Percentiles rank a stretch among this genome's conserved stretches.
Evolutionary conservation across 495 filamentous ascomycete genomes (phyloP).

Genomic region (Talaromyces nanjingensis): DNA sequence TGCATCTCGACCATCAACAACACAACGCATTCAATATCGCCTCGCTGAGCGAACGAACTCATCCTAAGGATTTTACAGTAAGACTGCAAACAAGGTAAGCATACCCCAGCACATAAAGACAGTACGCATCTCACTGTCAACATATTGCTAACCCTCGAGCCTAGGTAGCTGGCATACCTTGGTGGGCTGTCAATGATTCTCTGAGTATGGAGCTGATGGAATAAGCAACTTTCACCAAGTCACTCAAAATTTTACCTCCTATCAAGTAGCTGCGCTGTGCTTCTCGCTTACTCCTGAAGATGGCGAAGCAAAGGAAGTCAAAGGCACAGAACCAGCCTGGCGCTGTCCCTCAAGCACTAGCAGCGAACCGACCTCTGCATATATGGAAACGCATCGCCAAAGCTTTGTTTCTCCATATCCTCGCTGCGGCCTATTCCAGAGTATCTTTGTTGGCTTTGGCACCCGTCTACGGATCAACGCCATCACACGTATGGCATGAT

Average conservation of each 20-base stretch:
- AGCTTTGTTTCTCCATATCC: slow-evolving; percentile 46
- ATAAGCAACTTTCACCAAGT: too few species aligned
- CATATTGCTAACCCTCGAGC: neutral
- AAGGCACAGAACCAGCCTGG: neutral
- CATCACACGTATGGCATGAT: slow-evolving; percentile 63
- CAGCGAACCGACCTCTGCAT: neutral
- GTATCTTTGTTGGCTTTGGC: slow-evolving; percentile 69
- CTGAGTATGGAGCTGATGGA: too few species aligned
- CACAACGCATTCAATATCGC: neutral
- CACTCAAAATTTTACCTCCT: too few species aligned
- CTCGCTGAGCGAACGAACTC: neutral
- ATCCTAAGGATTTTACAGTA: too few species aligned
- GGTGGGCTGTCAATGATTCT: neutral
- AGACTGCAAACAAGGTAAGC: neutral
- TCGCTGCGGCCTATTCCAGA: slow-evolving; percentile 67
- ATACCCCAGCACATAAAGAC: neutral
- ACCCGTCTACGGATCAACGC: slow-evolving; percentile 79
- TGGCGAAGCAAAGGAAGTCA: slow-evolving; percentile 1
- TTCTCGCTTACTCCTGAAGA: neutral
- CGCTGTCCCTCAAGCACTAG: neutral
- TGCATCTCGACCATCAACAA: neutral
- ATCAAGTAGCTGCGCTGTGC: neutral
- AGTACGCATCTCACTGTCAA: neutral
- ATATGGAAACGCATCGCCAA: neutral
- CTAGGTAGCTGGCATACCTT: neutral